A percentile compares a stretch with the other conserved stretches of the same genome.
These are phyloP conservation scores for Fusarium sp. DNA, from an alignment of 2,329 filamentous ascomycete genomes.

Conservation along the genomic window DNA sequence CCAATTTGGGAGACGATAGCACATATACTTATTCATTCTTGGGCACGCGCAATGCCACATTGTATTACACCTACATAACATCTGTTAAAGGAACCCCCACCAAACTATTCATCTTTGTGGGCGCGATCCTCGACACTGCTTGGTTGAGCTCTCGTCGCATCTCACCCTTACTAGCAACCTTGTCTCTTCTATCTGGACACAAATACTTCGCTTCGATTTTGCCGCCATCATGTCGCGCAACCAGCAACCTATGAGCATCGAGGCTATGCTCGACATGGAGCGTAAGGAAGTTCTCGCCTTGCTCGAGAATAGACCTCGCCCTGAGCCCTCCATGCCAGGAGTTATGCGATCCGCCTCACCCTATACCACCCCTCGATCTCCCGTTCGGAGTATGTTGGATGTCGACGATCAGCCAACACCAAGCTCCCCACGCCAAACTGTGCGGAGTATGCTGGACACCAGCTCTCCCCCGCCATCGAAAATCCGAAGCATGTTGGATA, in stretches of 20 bases:
- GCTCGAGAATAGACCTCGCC: constrained; percentile 64
- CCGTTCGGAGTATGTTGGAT: constrained; percentile 66
- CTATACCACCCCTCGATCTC: constrained; percentile 69
- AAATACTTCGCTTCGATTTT: not conserved
- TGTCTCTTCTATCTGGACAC: not conserved
- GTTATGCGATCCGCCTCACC: constrained; percentile 64
- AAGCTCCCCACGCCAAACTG: constrained; percentile 61
- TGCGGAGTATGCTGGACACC: constrained; percentile 63
- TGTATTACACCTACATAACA: constrained; percentile 20
- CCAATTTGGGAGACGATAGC: constrained; percentile 16
- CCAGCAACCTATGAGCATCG: constrained; percentile 74
- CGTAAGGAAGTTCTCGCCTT: constrained; percentile 77
- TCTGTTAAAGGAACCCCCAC: constrained; percentile 16
- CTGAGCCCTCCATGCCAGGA: constrained; percentile 43
- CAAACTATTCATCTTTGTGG: constrained; percentile 20
- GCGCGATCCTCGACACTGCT: constrained; percentile 11
- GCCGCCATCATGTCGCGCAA: constrained; percentile 50
- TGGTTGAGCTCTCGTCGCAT: not conserved
- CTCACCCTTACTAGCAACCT: not conserved
- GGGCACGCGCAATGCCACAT: constrained; percentile 34
- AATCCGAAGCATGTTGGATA: constrained; percentile 65
- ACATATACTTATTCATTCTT: not conserved
- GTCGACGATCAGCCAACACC: constrained; percentile 36
- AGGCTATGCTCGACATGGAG: constrained; percentile 82
- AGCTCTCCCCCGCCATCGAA: constrained; percentile 55